These are phyloP conservation scores for Herpetospermum pedunculosum DNA, from an alignment of 306 rosid genomes.

Conservation along the genomic window DNA sequence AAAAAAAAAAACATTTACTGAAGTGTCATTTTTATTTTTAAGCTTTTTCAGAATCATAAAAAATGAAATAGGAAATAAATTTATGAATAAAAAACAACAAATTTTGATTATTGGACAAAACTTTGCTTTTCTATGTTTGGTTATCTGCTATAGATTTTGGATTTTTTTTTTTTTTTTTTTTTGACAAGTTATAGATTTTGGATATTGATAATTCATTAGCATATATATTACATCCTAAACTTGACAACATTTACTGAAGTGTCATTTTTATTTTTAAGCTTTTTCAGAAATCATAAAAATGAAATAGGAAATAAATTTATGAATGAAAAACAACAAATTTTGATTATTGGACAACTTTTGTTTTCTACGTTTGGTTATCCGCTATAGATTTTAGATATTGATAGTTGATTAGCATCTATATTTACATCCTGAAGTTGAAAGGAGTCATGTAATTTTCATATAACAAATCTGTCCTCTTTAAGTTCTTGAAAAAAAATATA, in stretches of 20 bases:
- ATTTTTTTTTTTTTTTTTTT: too few relatives aligned
- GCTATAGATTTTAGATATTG: not conserved
- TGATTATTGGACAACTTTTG: not conserved
- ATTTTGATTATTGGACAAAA: not conserved
- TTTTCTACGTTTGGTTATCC: not conserved
- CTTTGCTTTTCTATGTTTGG: not conserved
- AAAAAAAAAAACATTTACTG: not conserved
- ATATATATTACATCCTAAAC: not conserved
- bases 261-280: not conserved
- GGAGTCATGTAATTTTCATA: not conserved
- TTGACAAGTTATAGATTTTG: too few relatives aligned
- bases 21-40: not conserved
- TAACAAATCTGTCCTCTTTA: not conserved
- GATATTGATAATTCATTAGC: not conserved
- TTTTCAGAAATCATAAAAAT: not conserved
- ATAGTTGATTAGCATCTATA: not conserved
- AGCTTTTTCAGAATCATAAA: not conserved
- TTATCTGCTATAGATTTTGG: not conserved
- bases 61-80: not conserved
- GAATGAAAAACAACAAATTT: not conserved
- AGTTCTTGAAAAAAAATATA: not conserved
- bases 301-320: not conserved
- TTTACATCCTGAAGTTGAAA: not conserved
- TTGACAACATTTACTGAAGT: not conserved
- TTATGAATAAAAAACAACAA: not conserved